Base-by-base conservation (phyloP, 345 rosid species). In the thale cress (Arabidopsis thaliana) region DNA sequence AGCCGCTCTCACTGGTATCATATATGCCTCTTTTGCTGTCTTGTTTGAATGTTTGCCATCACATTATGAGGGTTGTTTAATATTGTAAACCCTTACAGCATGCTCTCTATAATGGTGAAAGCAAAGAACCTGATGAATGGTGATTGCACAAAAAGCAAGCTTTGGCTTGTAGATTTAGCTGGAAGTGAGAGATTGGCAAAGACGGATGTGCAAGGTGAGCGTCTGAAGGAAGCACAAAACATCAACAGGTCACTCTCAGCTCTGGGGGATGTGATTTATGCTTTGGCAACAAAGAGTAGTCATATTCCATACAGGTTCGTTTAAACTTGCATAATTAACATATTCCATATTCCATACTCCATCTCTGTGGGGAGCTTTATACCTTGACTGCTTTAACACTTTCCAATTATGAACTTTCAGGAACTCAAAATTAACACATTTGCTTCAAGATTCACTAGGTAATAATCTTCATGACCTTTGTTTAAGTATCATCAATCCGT, bases 131-230 rank as follows among this genome's bases (percentile, higher is more conserved):
- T 90, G 85, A 80, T 90, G 81, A 90, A 72, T 73, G 93, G 96
- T 13, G 97, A 92, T 36, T 86, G 96, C 82, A 92, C 97, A 67
- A 90, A 85, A 81, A 95, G 99, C 92, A 95, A 88, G 76, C 99
- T 95, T 53, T 95, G 99, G 97, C 97, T 93, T 58, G 94, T 91
- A 52, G 98, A 93, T 82, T 87, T 91, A 85, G 99, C 99, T 0
- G 99, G 97, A 60, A 92, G 99, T 79, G 99, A 95, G 80, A 90
- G 99, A 83, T 87, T 92, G 66, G 92, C 92, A 20, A 95, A 85
- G 86, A 92, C 97, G 55, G 97, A 90, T 42, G 96, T 73, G 11
- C 97, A 90, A 78, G 97, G 97, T 61, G 99, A 92, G 62, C 81
- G 97, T 70, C 96, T 92, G 48, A 95, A 92, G 79, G 97, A 95